phyloP scores from a whole-genome alignment of 2,329 filamentous ascomycete species.

The Fusarium napiforme region DNA sequence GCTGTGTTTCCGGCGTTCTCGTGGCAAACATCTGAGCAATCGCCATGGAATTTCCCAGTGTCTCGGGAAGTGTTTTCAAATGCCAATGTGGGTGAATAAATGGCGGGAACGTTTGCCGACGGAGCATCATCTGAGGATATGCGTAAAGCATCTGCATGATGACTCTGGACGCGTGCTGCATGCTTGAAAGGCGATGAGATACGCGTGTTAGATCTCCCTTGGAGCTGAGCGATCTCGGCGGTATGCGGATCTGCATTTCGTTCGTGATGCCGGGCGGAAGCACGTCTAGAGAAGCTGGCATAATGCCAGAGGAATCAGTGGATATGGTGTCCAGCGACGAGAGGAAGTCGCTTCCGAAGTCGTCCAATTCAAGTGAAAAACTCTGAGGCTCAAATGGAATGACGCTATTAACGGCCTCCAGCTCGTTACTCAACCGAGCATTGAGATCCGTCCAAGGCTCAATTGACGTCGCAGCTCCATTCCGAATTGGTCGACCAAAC shows the following conservation, averaged over 20 bases:
- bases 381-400: rapidly evolving
- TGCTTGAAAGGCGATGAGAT: neutral
- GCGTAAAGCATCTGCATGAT: slow-evolving; percentile 43
- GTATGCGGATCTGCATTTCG: neutral
- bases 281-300: rapidly evolving
- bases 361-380: rapidly evolving
- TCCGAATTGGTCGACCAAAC: neutral
- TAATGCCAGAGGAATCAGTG: too few relatives aligned
- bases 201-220: slow-evolving; percentile 30
- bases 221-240: neutral
- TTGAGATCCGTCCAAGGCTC: rapidly evolving
- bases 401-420: rapidly evolving
- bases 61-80: slow-evolving; percentile 27
- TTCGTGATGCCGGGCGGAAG: neutral
- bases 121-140: slow-evolving; percentile 48
- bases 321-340: neutral
- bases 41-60: slow-evolving; percentile 41
- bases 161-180: slow-evolving; percentile 33
- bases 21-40: slow-evolving; percentile 42
- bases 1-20: slow-evolving; percentile 34
- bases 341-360: neutral
- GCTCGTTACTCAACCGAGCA: rapidly evolving
- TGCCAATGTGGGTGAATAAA: slow-evolving; percentile 48
- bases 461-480: rapidly evolving
- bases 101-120: slow-evolving; percentile 46